Conservation (phyloP, 495 filamentous ascomycete genomes). For the Letharia columbiana region DNA sequence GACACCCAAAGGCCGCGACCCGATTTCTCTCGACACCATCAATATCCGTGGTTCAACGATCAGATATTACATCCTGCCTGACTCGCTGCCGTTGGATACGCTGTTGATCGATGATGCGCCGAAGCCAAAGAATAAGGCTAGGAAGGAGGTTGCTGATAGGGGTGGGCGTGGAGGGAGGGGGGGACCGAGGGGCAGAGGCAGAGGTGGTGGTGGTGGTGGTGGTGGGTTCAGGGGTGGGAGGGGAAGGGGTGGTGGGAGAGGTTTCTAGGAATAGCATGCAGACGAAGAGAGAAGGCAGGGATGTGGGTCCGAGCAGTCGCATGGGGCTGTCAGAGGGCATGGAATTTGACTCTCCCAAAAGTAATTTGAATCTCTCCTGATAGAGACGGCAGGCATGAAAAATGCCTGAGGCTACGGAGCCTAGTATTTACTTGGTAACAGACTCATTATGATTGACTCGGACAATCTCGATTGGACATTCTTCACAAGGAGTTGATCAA, state of each 20-base stretch:
- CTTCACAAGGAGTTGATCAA: background rate
- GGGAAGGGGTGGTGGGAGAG: slow-evolving; percentile 57
- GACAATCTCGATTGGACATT: background rate
- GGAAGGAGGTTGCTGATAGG: slow-evolving; percentile 73
- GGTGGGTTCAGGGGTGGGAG: slow-evolving; percentile 49
- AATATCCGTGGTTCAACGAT: slow-evolving; percentile 91
- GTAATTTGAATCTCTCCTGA: background rate
- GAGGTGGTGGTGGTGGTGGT: slow-evolving; percentile 48
- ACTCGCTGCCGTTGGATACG: slow-evolving; percentile 88
- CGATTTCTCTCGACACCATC: slow-evolving; percentile 85
- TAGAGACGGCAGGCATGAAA: background rate
- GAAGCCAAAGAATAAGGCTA: slow-evolving; percentile 98
- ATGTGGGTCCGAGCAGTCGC: background rate
- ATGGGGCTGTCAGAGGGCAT: background rate
- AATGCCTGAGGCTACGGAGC: background rate
- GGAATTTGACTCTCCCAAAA: background rate
- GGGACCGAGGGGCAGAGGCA: slow-evolving; percentile 43
- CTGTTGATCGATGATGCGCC: slow-evolving; percentile 91
- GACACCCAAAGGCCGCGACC: slow-evolving; percentile 77
- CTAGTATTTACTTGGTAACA: background rate
- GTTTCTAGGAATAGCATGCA: slow-evolving; percentile 37
- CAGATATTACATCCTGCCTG: slow-evolving; percentile 87
- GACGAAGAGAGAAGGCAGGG: background rate
- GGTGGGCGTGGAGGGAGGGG: slow-evolving; percentile 51
- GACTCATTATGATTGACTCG: background rate